Percentiles rank a stretch among this genome's conserved stretches.
phyloP scores from a whole-genome alignment of 202 grass and related monocot species.

The Bolboschoenoplectus hybrid region DNA sequence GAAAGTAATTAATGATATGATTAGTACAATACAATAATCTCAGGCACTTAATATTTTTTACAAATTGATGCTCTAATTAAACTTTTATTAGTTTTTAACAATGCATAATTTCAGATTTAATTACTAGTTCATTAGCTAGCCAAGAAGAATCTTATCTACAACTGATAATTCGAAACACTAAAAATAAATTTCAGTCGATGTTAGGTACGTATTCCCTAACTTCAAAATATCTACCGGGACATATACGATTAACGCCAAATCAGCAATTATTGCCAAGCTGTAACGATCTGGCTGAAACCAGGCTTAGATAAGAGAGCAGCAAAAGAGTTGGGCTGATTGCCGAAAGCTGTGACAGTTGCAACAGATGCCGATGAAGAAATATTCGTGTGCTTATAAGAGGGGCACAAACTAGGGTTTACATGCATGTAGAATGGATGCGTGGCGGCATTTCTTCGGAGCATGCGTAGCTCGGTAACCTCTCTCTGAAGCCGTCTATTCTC shows the following conservation, averaged over 20 bases:
- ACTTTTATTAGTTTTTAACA: background rate
- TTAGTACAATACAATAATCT: background rate
- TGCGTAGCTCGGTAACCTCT: conserved; percentile 64
- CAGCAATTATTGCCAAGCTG: background rate
- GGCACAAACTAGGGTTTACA: background rate
- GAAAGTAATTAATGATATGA: background rate
- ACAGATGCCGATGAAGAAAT: conserved; percentile 15
- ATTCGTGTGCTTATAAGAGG: background rate
- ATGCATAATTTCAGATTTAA: background rate
- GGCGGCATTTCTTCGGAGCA: conserved; percentile 37
- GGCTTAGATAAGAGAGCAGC: background rate
- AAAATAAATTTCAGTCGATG: background rate
- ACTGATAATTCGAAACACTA: background rate
- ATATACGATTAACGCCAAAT: too few species aligned
- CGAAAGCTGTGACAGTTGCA: background rate
- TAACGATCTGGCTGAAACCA: background rate
- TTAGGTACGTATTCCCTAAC: background rate
- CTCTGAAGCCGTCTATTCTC: conserved; percentile 69
- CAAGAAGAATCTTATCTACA: background rate
- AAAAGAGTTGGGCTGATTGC: background rate
- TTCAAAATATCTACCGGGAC: background rate
- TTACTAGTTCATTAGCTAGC: background rate
- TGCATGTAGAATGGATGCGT: conserved; percentile 6
- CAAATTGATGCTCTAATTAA: background rate
- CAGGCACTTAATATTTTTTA: background rate